A percentile compares a stretch with the other conserved stretches of the same genome.
Evolutionary conservation across 2,329 filamentous ascomycete species (phyloP).

Genomic region (Thelonectria rubi): DNA sequence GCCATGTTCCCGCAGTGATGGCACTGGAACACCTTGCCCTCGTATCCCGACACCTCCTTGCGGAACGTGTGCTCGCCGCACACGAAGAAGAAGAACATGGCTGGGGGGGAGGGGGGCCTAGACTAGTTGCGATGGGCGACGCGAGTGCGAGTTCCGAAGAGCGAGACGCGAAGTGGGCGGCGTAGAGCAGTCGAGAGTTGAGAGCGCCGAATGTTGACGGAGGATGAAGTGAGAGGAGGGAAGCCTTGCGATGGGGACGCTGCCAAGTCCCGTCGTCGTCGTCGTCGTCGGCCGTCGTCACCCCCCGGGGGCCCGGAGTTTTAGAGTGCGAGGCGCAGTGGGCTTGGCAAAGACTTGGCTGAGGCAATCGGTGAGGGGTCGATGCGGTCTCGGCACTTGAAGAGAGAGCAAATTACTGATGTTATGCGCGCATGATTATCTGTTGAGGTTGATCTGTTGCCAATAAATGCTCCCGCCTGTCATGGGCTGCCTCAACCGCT

Average conservation of each 20-base stretch:
- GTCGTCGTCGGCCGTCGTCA: slow-evolving; percentile 19
- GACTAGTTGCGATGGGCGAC: slow-evolving; percentile 1
- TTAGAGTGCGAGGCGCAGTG: slow-evolving; percentile 22
- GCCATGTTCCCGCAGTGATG: slow-evolving; percentile 74
- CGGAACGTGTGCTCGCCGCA: slow-evolving; percentile 70
- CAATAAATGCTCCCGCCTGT: neutral
- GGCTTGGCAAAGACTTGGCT: slow-evolving; percentile 13
- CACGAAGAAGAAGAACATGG: slow-evolving; percentile 70
- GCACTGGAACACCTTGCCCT: slow-evolving; percentile 69
- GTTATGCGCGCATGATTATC: neutral
- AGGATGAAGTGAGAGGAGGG: slow-evolving; percentile 4
- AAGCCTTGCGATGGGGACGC: slow-evolving; percentile 2
- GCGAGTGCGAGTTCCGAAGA: neutral
- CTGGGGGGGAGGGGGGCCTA: slow-evolving; percentile 14
- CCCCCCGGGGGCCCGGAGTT: neutral
- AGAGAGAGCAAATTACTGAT: too few relatives aligned
- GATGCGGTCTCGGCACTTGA: neutral
- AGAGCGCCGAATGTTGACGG: slow-evolving; percentile 20
- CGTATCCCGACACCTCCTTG: slow-evolving; percentile 67
- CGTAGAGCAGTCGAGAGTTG: neutral
- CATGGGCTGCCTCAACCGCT: slow-evolving; percentile 7
- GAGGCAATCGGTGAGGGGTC: neutral
- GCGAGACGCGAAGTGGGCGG: neutral
- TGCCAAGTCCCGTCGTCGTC: slow-evolving; percentile 1
- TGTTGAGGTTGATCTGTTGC: neutral